phyloP scores from a whole-genome alignment of 1,139 yeast species.

The Candida frijolesensis region DNA sequence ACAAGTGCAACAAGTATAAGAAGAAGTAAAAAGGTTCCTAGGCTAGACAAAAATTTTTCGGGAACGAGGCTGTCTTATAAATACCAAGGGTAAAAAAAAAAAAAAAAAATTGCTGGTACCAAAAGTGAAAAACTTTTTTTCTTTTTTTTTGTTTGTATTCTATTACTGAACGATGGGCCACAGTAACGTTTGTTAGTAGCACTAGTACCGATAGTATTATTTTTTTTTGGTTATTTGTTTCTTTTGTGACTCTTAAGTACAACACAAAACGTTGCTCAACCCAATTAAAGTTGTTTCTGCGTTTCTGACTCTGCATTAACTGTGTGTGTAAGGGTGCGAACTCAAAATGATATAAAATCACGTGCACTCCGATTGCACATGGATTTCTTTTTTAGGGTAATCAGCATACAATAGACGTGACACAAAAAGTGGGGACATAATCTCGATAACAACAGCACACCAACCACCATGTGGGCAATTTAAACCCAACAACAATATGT shows the following conservation, averaged over 20 bases:
- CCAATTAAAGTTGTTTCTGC: conserved; percentile 2
- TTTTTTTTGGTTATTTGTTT: not conserved
- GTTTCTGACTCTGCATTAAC: conserved; percentile 7
- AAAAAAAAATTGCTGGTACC: not conserved
- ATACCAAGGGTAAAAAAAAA: not conserved
- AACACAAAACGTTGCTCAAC: not conserved
- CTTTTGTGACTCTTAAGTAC: not conserved
- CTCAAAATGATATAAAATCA: conserved; percentile 9
- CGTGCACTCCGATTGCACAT: conserved; percentile 4
- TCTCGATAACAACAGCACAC: not conserved
- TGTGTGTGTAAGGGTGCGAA: conserved; percentile 9
- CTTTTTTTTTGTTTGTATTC: conserved; percentile 3
- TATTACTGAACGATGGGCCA: conserved; percentile 7
- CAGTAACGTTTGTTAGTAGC: not conserved
- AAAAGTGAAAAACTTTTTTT: conserved; percentile 1
- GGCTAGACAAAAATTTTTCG: not conserved
- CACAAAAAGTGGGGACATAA: not conserved
- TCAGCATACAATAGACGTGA: not conserved
- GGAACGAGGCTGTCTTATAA: conserved; percentile 1
- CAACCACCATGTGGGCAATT: not conserved
- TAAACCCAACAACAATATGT: not conserved
- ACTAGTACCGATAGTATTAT: not conserved
- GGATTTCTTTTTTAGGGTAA: not conserved
- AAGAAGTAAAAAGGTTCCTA: conserved; percentile 2
- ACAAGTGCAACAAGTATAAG: conserved; percentile 2